Evolutionary conservation across 148 eudicot genomes (phyloP).

Genomic region (Simmondsia chinensis): DNA sequence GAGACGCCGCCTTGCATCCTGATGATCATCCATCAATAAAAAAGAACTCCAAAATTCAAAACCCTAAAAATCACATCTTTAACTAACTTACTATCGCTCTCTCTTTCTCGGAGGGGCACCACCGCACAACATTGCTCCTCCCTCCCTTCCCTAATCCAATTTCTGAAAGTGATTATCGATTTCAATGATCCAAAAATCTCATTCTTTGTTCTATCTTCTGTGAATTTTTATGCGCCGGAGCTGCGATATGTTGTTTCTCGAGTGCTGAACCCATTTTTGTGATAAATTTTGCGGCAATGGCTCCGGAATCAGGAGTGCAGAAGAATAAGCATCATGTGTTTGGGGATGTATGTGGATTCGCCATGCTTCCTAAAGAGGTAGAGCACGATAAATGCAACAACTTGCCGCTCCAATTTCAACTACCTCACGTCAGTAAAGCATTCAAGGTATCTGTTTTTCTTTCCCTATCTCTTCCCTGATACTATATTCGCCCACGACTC

Average conservation of each 20-base stretch:
- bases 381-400: conserved; percentile 23
- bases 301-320: conserved; percentile 31
- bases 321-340: conserved; percentile 41
- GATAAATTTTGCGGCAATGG: conserved; percentile 2
- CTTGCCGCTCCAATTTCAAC: conserved; percentile 31
- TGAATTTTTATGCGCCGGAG: not conserved
- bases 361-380: conserved; percentile 41
- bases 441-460: conserved; percentile 18
- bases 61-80: no score
- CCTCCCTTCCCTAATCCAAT: no score
- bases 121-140: no score
- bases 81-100: no score
- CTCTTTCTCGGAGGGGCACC: no score
- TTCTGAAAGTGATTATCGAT: no score
- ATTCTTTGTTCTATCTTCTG: conserved; percentile 15
- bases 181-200: conserved; percentile 25
- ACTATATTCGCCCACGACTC: not conserved
- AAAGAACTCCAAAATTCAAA: no score
- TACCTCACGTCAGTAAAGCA: conserved; percentile 38
- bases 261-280: no score
- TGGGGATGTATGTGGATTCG: conserved; percentile 52
- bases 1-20: no score
- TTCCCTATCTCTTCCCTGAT: not conserved
- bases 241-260: no score
- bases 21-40: no score